Evolutionary conservation across 768 basidiomycete genomes (phyloP), one percentile per base, ranked within the genome.

Genomic region (Lactarius evosmus): DNA sequence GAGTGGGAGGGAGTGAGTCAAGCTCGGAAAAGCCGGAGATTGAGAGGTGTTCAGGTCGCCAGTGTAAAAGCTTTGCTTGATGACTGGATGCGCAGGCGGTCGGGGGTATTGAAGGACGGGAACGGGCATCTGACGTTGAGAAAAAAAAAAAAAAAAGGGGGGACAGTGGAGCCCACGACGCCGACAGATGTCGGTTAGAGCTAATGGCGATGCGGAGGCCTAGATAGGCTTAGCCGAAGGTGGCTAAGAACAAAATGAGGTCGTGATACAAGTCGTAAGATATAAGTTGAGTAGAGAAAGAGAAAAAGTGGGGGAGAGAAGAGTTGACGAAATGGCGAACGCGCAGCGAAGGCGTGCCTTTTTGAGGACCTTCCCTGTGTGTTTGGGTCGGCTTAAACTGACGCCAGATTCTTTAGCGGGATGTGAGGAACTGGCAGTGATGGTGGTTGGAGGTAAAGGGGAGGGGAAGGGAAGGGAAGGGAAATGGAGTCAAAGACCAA

Each of bases 331-430:
- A 66, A 73, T 83, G 90, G 89, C 89, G 79, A 80, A 93, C 90
- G 90, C 90, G 82, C 90, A 91, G 81, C 87, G 82, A 92, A 93
- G 90, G 90, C 90, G 90, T 82, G 89, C 89, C 89, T 91, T 91
- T 62, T 92, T 91, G 72, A 58, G 65, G 56, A 25, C 53, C 56
- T 50, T 66, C 65, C 61, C 61, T 66, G 44, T 54, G 51, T 52
- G 52, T 27, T 54, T 57, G 56, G 63, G 64, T 34, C 63, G 59
- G 55, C 8, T 33, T 57, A 65, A 41, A 36, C 41, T 27, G 33
- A 40, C 49, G 55, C 64, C 59, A 61, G 67, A 27, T 38, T 68
- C 60, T 62, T 56, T 3, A 59, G 40, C 1, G 51, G 53, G 38
- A 25, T 46, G 57, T 46, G 54, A 16, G 55, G 51, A 57, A 38